Conservation (phyloP, 139 green algal genomes). For the Volvox africanus region DNA sequence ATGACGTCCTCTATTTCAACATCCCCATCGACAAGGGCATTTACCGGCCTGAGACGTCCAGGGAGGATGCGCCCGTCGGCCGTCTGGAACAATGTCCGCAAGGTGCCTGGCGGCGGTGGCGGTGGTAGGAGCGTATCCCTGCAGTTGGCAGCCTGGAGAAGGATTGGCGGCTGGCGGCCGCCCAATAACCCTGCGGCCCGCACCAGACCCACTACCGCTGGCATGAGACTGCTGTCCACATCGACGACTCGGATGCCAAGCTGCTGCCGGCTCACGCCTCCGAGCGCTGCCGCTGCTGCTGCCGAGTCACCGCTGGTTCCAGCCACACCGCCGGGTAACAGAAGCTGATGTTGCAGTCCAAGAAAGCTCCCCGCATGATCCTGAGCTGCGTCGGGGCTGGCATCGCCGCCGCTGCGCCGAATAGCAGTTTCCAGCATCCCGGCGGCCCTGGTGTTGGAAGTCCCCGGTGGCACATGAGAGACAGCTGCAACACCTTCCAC, state of each 20-base stretch:
- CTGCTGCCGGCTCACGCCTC: not conserved
- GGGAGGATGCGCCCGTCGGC: constrained; percentile 1
- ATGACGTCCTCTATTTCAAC: not conserved
- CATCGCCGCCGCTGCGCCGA: too few species aligned
- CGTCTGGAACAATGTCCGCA: constrained; percentile 10
- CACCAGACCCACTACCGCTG: not conserved
- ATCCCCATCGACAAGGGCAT: too few species aligned
- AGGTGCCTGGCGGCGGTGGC: not conserved
- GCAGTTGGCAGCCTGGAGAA: not conserved
- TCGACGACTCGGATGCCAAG: not conserved
- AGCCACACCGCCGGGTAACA: too few species aligned
- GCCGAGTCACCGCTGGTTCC: not conserved
- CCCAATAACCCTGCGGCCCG: not conserved
- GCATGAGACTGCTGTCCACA: not conserved
- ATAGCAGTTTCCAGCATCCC: too few species aligned
- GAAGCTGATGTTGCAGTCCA: too few species aligned
- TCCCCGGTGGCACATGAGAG: too few species aligned
- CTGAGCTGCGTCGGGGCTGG: not conserved
- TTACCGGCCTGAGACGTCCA: not conserved
- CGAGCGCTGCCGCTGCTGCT: not conserved
- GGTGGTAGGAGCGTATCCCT: not conserved
- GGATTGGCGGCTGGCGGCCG: not conserved
- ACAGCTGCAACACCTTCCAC: not conserved
- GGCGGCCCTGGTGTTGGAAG: too few species aligned
- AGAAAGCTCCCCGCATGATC: too few species aligned